Percentiles rank a stretch among this genome's conserved stretches.
phyloP scores from a whole-genome alignment of 2,329 filamentous ascomycete genomes.

The Sporothrix pallida region DNA sequence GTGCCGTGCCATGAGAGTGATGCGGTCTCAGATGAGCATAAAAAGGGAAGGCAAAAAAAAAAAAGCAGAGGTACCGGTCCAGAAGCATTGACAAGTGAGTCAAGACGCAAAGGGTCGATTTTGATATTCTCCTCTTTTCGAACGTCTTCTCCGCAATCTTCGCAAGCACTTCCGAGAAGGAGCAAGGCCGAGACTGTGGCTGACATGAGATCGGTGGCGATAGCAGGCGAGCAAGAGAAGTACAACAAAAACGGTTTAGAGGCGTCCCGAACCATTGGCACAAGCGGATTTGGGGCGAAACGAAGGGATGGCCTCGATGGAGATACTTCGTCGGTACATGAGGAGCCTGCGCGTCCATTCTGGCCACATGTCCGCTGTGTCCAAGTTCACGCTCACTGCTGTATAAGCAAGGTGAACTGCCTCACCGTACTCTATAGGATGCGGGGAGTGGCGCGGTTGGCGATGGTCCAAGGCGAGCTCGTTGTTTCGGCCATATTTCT shows the following conservation, averaged over 20 bases:
- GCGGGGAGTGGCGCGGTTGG: neutral
- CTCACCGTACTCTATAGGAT: neutral
- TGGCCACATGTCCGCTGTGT: neutral
- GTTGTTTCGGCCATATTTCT: neutral
- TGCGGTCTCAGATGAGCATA: neutral
- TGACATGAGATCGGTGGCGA: conserved; percentile 10
- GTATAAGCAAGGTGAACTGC: neutral
- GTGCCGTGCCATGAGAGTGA: neutral
- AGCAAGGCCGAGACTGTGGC: neutral
- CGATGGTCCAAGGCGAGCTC: neutral
- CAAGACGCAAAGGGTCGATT: neutral
- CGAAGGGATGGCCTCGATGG: neutral
- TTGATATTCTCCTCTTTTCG: neutral
- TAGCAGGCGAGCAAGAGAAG: neutral
- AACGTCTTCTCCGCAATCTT: neutral
- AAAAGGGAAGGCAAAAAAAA: neutral
- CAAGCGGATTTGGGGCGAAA: neutral
- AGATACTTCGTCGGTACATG: too few relatives aligned
- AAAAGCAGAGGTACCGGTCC: neutral
- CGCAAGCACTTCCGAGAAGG: neutral
- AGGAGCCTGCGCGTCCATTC: too few relatives aligned
- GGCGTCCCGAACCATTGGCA: conserved; percentile 2
- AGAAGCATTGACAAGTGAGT: neutral
- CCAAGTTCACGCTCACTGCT: neutral
- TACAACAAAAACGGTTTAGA: neutral